Evolutionary conservation across 2,329 filamentous ascomycete genomes (phyloP).

Genomic region (Samsoniella hepiali): DNA sequence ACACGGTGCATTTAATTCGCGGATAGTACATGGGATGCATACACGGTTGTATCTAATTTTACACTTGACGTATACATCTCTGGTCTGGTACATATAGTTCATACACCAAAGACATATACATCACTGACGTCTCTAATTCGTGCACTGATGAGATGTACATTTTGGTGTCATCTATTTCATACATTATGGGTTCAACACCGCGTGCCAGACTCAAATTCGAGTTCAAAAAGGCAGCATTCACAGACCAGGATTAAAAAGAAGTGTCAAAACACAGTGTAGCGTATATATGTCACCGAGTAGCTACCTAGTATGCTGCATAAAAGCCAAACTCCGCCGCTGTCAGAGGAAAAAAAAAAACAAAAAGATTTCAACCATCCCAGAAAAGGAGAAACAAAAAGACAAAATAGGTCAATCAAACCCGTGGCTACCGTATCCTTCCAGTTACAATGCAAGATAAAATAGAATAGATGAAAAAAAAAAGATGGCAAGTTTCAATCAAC

Average conservation of each 20-base stretch:
- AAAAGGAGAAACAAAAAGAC: not conserved
- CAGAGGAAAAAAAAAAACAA: constrained; percentile 20
- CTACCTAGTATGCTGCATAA: constrained; percentile 12
- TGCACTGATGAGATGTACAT: no score
- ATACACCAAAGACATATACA: no score
- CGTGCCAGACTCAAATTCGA: no score
- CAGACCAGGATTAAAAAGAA: not conserved
- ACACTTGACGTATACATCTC: no score
- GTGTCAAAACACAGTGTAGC: constrained; percentile 4
- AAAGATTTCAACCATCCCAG: constrained; percentile 14
- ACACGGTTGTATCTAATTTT: no score
- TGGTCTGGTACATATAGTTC: no score
- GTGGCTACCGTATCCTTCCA: constrained; percentile 10
- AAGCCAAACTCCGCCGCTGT: constrained; percentile 23
- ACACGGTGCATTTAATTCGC: not conserved
- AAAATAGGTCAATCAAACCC: not conserved
- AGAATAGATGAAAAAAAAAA: constrained; percentile 19
- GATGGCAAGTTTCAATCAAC: not conserved
- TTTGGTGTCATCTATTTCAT: no score
- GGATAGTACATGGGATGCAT: not conserved
- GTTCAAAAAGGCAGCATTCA: not conserved
- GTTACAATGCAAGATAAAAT: constrained; percentile 15
- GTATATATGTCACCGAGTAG: constrained; percentile 9
- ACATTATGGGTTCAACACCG: no score
- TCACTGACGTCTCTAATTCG: no score